Conservation (phyloP, 2,329 filamentous ascomycete genomes). For the Sporothrix variecibatus region DNA sequence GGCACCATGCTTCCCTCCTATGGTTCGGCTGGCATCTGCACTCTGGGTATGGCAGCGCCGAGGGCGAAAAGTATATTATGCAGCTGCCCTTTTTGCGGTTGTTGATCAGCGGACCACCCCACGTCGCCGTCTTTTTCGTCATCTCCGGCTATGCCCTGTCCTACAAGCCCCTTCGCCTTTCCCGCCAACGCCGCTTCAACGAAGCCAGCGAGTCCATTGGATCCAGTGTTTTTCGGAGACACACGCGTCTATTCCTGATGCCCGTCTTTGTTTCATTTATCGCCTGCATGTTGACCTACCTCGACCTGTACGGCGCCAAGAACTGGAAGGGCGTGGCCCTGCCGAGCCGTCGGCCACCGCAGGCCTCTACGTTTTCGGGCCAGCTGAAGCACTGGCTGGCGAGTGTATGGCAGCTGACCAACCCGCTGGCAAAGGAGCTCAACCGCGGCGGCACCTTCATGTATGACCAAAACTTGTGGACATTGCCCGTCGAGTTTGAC, state of each 20-base stretch:
- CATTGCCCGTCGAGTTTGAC: slow-evolving; percentile 42
- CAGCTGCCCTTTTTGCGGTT: slow-evolving; percentile 44
- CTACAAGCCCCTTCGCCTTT: slow-evolving; percentile 33
- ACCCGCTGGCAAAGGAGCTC: slow-evolving; percentile 30
- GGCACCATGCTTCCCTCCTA: slow-evolving; percentile 45
- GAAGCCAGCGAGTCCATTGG: slow-evolving; percentile 31
- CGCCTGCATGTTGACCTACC: slow-evolving; percentile 25
- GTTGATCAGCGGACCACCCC: slow-evolving; percentile 40
- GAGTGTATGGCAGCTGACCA: slow-evolving; percentile 22
- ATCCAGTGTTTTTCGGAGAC: slow-evolving; percentile 31
- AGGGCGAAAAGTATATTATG: slow-evolving; percentile 24
- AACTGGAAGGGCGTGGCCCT: slow-evolving; percentile 29
- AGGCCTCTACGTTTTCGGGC: background rate
- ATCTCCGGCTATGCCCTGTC: slow-evolving; percentile 43
- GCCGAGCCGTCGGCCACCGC: slow-evolving; percentile 27
- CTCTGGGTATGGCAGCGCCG: slow-evolving; percentile 35
- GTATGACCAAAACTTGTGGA: slow-evolving; percentile 43
- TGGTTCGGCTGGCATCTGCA: slow-evolving; percentile 38
- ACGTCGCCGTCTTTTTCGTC: slow-evolving; percentile 49
- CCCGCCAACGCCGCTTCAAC: slow-evolving; percentile 27
- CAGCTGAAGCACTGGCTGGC: slow-evolving; percentile 29
- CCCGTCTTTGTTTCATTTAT: slow-evolving; percentile 28
- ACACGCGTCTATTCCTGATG: slow-evolving; percentile 32
- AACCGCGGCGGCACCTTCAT: slow-evolving; percentile 25
- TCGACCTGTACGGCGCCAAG: slow-evolving; percentile 27